Conservation (phyloP, 2,329 filamentous ascomycete species). For the Fusarium nodosum region DNA sequence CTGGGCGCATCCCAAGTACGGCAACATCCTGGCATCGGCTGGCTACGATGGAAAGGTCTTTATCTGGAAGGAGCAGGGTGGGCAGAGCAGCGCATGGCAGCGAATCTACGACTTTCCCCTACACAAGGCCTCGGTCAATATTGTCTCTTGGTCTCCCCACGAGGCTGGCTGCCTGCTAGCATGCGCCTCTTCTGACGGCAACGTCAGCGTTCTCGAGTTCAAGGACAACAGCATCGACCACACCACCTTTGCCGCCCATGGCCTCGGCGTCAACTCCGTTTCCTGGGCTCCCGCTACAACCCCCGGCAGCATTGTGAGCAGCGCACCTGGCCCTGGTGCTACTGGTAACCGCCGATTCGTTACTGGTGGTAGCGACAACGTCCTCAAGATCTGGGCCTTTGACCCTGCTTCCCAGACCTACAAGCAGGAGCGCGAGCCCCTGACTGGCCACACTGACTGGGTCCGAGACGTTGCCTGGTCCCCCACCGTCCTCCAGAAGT, state of each 20-base stretch:
- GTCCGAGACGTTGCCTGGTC: slow-evolving; percentile 98
- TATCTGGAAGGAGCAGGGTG: slow-evolving; percentile 93
- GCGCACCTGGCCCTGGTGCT: slow-evolving; percentile 70
- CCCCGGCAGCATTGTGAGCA: slow-evolving; percentile 87
- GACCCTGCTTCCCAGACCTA: slow-evolving; percentile 73
- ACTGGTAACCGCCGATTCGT: slow-evolving; percentile 85
- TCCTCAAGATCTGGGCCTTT: slow-evolving; percentile 93
- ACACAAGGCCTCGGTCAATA: slow-evolving; percentile 96
- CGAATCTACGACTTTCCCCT: slow-evolving; percentile 93
- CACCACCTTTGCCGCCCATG: slow-evolving; percentile 90
- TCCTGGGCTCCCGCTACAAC: slow-evolving; percentile 91
- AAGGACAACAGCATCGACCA: slow-evolving; percentile 95
- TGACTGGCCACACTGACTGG: slow-evolving; percentile 93
- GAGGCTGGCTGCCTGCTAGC: slow-evolving; percentile 95
- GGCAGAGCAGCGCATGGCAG: slow-evolving; percentile 74
- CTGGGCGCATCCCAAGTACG: slow-evolving; percentile 98
- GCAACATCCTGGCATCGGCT: slow-evolving; percentile 95
- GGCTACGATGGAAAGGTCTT: slow-evolving; percentile 98
- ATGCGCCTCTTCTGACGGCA: slow-evolving; percentile 93
- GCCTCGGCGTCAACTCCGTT: slow-evolving; percentile 94
- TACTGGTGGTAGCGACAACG: slow-evolving; percentile 93
- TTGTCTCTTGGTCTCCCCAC: slow-evolving; percentile 97
- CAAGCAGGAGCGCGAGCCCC: slow-evolving; percentile 71
- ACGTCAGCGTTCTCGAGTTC: slow-evolving; percentile 95
- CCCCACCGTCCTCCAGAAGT: slow-evolving; percentile 93